Conservation (phyloP, 495 filamentous ascomycete genomes). For the Penicillium malachiteum region DNA sequence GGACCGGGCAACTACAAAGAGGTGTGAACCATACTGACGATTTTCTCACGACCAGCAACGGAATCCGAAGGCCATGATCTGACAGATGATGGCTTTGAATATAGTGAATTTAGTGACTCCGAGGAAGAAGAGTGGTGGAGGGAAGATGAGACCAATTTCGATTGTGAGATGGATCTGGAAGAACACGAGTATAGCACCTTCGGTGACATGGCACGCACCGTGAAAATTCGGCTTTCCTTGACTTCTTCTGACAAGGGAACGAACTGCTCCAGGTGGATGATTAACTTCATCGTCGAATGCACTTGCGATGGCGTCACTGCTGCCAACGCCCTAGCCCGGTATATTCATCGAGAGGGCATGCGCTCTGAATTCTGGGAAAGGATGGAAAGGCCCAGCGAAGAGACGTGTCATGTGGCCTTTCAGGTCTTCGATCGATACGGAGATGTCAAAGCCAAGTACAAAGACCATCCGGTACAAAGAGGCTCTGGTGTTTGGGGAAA, state of each 20-base stretch:
- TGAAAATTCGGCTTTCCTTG: conserved; percentile 21
- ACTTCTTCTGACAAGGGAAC: conserved; percentile 12
- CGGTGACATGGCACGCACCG: conserved; percentile 15
- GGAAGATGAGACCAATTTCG: conserved; percentile 19
- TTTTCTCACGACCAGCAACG: conserved; percentile 12
- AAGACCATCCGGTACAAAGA: conserved; percentile 26
- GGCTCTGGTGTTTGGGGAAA: conserved; percentile 31
- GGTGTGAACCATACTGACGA: conserved; percentile 12
- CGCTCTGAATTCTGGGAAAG: conserved; percentile 18
- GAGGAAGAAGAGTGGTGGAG: conserved; percentile 14
- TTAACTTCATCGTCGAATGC: conserved; percentile 19
- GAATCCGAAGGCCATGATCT: conserved; percentile 16
- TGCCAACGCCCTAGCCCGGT: conserved; percentile 19
- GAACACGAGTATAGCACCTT: conserved; percentile 21
- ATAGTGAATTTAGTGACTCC: conserved; percentile 10
- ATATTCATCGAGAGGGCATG: conserved; percentile 19
- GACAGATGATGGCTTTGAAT: conserved; percentile 14
- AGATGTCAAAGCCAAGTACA: conserved; percentile 26
- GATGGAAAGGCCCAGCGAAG: conserved; percentile 14
- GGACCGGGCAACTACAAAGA: no score
- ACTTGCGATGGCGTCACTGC: conserved; percentile 18
- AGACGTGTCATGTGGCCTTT: conserved; percentile 15
- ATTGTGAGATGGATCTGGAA: conserved; percentile 16
- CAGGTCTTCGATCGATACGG: conserved; percentile 35
- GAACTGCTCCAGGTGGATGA: conserved; percentile 14